A percentile compares a stretch with the other conserved stretches of the same genome.
phyloP scores from a whole-genome alignment of 352 stramenopile genomes.

The Hyaloperonospora arabidopsidis region DNA sequence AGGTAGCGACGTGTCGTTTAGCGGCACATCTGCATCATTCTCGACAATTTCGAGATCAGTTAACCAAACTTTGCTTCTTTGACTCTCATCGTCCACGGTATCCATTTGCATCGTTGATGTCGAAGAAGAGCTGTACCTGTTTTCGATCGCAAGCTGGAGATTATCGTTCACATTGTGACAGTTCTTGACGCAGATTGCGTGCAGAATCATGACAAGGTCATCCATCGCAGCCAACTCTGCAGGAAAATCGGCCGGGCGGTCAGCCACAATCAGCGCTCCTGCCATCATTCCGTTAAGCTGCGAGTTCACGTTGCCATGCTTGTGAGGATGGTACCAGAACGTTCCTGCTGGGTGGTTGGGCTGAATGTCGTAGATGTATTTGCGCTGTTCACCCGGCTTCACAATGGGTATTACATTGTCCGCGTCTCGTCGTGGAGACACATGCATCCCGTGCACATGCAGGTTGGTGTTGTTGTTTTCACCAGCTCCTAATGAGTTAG shows the following conservation, averaged over 20 bases:
- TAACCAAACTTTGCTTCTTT: slow-evolving; percentile 12
- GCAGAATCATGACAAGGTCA: slow-evolving; percentile 57
- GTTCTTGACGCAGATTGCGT: slow-evolving; percentile 61
- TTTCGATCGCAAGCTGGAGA: slow-evolving; percentile 49
- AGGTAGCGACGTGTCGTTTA: slow-evolving; percentile 65
- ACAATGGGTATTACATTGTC: slow-evolving; percentile 65
- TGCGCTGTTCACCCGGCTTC: slow-evolving; percentile 30
- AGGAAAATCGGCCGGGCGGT: slow-evolving; percentile 50
- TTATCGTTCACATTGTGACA: slow-evolving; percentile 56
- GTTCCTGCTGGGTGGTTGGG: slow-evolving; percentile 58
- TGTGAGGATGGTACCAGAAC: slow-evolving; percentile 79
- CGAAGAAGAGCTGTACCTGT: slow-evolving; percentile 30
- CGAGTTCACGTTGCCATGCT: slow-evolving; percentile 66
- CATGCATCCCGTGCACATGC: slow-evolving; percentile 66
- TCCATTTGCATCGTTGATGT: slow-evolving; percentile 17
- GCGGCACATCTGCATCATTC: slow-evolving; percentile 32
- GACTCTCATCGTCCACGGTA: slow-evolving; percentile 8
- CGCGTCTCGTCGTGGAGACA: slow-evolving; percentile 39
- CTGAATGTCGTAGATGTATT: slow-evolving; percentile 65
- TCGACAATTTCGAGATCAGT: slow-evolving; percentile 29
- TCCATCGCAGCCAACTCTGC: slow-evolving; percentile 46
- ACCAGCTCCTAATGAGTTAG: slow-evolving; percentile 44
- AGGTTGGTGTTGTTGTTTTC: slow-evolving; percentile 58
- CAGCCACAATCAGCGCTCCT: slow-evolving; percentile 51
- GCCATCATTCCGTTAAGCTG: slow-evolving; percentile 73